A percentile compares a stretch with the other conserved stretches of the same genome.
phyloP scores from a whole-genome alignment of 441 rosid genomes.

The Mallotus repandus region DNA sequence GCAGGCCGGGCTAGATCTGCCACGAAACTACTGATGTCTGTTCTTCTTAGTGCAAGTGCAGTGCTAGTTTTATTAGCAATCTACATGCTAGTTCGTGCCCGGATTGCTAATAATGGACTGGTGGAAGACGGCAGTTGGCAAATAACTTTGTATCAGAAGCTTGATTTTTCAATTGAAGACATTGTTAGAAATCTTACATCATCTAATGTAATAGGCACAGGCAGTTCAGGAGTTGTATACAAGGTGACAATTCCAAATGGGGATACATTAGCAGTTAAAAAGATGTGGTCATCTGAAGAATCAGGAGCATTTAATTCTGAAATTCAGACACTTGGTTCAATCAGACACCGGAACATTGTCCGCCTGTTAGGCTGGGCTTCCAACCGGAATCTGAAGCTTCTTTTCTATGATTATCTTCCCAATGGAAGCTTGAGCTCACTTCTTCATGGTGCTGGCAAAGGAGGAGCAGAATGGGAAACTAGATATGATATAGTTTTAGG shows the following conservation, averaged over 20 bases:
- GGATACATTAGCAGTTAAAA: constrained; percentile 82
- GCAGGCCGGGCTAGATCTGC: constrained; percentile 45
- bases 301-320: constrained; percentile 82
- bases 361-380: constrained; percentile 87
- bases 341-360: constrained; percentile 80
- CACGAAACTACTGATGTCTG: constrained; percentile 59
- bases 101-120: constrained; percentile 32
- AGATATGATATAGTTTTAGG: constrained; percentile 71
- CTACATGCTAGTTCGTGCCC: constrained; percentile 51
- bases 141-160: constrained; percentile 78
- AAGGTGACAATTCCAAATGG: constrained; percentile 65
- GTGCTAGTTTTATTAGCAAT: constrained; percentile 60
- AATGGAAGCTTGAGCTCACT: constrained; percentile 92
- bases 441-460: constrained; percentile 75
- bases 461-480: constrained; percentile 84
- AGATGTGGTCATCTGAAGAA: constrained; percentile 91
- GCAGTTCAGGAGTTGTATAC: constrained; percentile 95
- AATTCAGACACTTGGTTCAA: constrained; percentile 75
- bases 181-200: constrained; percentile 58
- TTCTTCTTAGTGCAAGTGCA: constrained; percentile 64
- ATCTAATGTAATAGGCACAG: constrained; percentile 83
- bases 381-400: constrained; percentile 63
- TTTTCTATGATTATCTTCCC: constrained; percentile 89
- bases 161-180: constrained; percentile 72
- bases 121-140: constrained; percentile 62